Conservation (phyloP, 495 filamentous ascomycete species). For the Coniosporium apollinis region DNA sequence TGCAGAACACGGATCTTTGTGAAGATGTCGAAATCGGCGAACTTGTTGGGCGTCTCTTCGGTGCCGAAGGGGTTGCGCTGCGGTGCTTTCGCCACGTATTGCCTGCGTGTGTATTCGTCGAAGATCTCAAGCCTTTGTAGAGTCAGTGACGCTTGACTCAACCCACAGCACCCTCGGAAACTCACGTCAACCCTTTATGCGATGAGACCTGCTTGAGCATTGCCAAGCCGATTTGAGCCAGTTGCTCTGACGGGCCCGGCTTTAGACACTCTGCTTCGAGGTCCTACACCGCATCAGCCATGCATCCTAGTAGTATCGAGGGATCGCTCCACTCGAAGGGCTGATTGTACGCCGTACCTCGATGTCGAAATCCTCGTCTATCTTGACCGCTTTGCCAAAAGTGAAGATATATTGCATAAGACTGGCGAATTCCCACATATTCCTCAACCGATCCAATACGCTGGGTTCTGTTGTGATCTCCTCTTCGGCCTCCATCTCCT, state of each 20-base stretch:
- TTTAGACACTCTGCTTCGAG: slow-evolving; percentile 79
- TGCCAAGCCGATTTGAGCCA: slow-evolving; percentile 71
- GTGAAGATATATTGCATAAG: slow-evolving; percentile 83
- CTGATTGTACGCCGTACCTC: no score
- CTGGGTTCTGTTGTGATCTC: slow-evolving; percentile 32
- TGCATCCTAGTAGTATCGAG: no score
- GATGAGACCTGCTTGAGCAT: slow-evolving; percentile 88
- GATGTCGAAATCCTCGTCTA: slow-evolving; percentile 70
- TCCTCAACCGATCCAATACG: slow-evolving; percentile 54
- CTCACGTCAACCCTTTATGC: slow-evolving; percentile 79
- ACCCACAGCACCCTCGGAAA: slow-evolving; percentile 6
- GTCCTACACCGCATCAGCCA: slow-evolving; percentile 44
- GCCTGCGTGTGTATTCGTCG: slow-evolving; percentile 83
- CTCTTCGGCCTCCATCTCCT: slow-evolving; percentile 39
- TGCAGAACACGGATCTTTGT: slow-evolving; percentile 80
- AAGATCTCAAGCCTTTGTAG: slow-evolving; percentile 60
- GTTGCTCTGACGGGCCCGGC: slow-evolving; percentile 47
- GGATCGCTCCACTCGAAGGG: no score
- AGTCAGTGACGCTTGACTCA: slow-evolving; percentile 6
- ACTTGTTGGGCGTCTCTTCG: slow-evolving; percentile 53
- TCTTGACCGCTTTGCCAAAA: slow-evolving; percentile 77
- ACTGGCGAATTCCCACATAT: slow-evolving; percentile 90
- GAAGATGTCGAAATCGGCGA: slow-evolving; percentile 68
- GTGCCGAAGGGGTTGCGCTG: slow-evolving; percentile 71
- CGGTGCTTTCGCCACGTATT: slow-evolving; percentile 73